Evolutionary conservation across 2,329 filamentous ascomycete species (phyloP).

Genomic region (Tolypocladium ovalisporum): DNA sequence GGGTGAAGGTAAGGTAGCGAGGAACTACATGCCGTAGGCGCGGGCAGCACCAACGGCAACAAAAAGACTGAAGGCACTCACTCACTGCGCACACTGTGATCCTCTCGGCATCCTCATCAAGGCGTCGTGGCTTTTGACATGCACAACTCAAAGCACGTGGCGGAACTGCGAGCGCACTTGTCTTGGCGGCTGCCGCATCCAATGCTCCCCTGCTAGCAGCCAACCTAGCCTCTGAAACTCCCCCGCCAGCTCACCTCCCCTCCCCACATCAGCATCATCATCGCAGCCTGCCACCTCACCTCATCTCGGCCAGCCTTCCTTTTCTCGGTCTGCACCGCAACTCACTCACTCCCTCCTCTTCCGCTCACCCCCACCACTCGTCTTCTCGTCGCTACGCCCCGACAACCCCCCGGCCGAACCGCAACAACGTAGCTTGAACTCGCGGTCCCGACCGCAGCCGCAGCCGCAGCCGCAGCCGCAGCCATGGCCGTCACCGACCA

Average conservation of each 20-base stretch:
- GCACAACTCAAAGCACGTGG: no score
- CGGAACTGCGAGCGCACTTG: background rate
- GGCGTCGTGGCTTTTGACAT: no score
- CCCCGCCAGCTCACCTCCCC: background rate
- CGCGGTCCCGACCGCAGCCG: background rate
- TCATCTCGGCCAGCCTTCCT: no score
- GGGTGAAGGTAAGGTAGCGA: no score
- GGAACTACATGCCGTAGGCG: background rate
- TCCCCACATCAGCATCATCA: conserved; percentile 1
- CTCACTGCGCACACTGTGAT: accelerated
- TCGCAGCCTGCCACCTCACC: background rate
- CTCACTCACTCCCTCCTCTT: background rate
- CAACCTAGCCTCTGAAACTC: no score
- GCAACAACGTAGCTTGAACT: background rate
- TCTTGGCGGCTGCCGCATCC: background rate
- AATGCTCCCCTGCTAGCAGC: no score
- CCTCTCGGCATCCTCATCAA: no score
- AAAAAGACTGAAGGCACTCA: background rate
- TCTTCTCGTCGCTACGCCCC: background rate
- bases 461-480: no score
- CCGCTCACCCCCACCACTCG: background rate
- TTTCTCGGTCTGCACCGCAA: background rate
- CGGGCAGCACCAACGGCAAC: background rate
- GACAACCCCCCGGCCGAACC: background rate
- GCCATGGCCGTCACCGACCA: conserved; percentile 35